A percentile compares a stretch with the other conserved stretches of the same genome.
These are phyloP conservation scores for Ophiorrhiza pumila DNA, from an alignment of 257 asterid genomes.

Conservation along the genomic window DNA sequence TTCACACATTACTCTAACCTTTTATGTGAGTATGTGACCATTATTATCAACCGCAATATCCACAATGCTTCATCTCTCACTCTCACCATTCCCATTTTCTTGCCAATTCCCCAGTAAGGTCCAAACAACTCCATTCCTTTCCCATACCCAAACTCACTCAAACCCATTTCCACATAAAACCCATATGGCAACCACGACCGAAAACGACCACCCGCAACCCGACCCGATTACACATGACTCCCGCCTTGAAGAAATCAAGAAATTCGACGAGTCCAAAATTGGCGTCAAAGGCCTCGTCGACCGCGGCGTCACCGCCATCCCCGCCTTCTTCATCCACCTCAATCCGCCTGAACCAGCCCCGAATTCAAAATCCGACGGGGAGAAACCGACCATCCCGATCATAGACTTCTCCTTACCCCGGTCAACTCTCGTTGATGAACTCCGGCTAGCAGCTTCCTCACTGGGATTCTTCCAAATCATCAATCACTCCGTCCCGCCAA, in stretches of 20 bases:
- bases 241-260: slow-evolving; percentile 28
- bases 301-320: slow-evolving; percentile 30
- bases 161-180: not conserved
- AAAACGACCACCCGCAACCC: not conserved
- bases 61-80: not conserved
- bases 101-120: too few relatives aligned
- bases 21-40: too few relatives aligned
- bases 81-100: not conserved
- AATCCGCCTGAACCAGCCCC: not conserved
- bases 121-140: not conserved
- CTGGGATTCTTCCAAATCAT: slow-evolving; percentile 43
- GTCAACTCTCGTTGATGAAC: slow-evolving; percentile 21
- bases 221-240: slow-evolving; percentile 3
- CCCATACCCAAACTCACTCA: not conserved
- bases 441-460: slow-evolving; percentile 21
- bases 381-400: slow-evolving; percentile 23
- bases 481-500: slow-evolving; percentile 30
- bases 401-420: slow-evolving; percentile 35
- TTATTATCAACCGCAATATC: not conserved
- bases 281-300: slow-evolving; percentile 48
- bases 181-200: slow-evolving; percentile 4
- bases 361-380: not conserved
- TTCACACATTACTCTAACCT: too few relatives aligned
- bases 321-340: slow-evolving; percentile 33
- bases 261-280: slow-evolving; percentile 38